These are phyloP conservation scores for Pythium aquatile DNA, from an alignment of 352 stramenopile genomes.

Conservation along the genomic window DNA sequence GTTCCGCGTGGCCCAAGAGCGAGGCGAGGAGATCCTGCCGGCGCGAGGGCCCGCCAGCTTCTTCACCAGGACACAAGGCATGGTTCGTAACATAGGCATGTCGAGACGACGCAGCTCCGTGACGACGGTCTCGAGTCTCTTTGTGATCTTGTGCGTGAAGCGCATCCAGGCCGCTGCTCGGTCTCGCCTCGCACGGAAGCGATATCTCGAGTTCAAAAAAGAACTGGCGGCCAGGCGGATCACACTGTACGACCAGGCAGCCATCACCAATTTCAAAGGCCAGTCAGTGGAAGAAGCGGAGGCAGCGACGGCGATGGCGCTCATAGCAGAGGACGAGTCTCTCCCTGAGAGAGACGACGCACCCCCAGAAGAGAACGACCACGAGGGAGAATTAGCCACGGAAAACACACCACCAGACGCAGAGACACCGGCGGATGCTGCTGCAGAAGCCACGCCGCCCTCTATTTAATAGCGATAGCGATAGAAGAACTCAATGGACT, in stretches of 20 bases:
- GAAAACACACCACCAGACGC: neutral
- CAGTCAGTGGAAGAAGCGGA: neutral
- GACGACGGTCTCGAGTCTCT: slow-evolving; percentile 21
- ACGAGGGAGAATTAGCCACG: neutral
- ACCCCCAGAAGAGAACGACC: neutral
- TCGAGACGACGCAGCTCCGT: slow-evolving; percentile 19
- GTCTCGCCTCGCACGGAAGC: slow-evolving; percentile 25
- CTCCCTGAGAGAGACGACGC: neutral
- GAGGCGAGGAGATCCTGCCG: slow-evolving; percentile 31
- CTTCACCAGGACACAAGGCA: slow-evolving; percentile 33
- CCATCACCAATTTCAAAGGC: slow-evolving; percentile 12
- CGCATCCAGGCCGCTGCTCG: slow-evolving; percentile 38
- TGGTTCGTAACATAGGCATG: slow-evolving; percentile 20
- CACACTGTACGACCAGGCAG: slow-evolving; percentile 21
- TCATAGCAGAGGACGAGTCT: neutral
- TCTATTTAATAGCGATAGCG: slow-evolving; percentile 15
- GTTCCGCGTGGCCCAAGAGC: slow-evolving; percentile 28
- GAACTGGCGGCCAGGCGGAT: slow-evolving; percentile 15
- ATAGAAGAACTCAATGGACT: neutral
- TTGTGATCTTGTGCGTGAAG: slow-evolving; percentile 35
- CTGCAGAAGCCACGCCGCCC: neutral
- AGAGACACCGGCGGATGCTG: neutral
- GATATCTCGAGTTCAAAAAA: slow-evolving; percentile 26
- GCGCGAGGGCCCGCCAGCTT: slow-evolving; percentile 24
- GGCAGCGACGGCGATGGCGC: neutral